Evolutionary conservation across 2,329 filamentous ascomycete species (phyloP).

Genomic region (Endothia cerciana): DNA sequence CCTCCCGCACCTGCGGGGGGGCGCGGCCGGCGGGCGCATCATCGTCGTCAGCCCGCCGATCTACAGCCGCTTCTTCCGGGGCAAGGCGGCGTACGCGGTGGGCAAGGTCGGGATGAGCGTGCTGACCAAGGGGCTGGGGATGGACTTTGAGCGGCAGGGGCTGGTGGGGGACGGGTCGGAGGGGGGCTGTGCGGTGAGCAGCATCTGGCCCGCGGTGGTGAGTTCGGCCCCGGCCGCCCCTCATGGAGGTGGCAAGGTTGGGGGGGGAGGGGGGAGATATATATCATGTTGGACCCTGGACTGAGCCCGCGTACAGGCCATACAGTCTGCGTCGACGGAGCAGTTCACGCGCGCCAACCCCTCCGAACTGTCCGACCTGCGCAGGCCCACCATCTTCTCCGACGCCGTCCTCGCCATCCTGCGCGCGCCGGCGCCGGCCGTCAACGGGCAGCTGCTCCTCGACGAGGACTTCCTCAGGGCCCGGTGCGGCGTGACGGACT

Average conservation of each 20-base stretch:
- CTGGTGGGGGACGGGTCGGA: constrained; percentile 46
- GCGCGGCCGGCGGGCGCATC: constrained; percentile 63
- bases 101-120: constrained; percentile 84
- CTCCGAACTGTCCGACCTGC: constrained; percentile 59
- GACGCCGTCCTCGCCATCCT: constrained; percentile 79
- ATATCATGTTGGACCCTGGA: constrained; percentile 2
- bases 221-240: constrained; percentile 36
- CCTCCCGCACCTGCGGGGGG: constrained; percentile 57
- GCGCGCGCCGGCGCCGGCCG: constrained; percentile 55
- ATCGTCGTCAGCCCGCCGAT: constrained; percentile 84
- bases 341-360: constrained; percentile 50
- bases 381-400: constrained; percentile 75
- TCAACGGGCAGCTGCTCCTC: constrained; percentile 74
- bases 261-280: too few species aligned
- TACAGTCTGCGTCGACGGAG: constrained; percentile 76
- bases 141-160: constrained; percentile 75
- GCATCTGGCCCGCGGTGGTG: constrained; percentile 80
- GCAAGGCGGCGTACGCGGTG: constrained; percentile 83
- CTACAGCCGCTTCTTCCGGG: constrained; percentile 82
- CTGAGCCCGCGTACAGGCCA: constrained; percentile 46
- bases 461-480: constrained; percentile 81
- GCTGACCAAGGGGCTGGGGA: constrained; percentile 77
- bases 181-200: constrained; percentile 71
- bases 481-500: constrained; percentile 68
- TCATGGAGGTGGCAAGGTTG: too few species aligned